Conservation (phyloP, 805 yeast genomes). For the Candida maltosa region DNA sequence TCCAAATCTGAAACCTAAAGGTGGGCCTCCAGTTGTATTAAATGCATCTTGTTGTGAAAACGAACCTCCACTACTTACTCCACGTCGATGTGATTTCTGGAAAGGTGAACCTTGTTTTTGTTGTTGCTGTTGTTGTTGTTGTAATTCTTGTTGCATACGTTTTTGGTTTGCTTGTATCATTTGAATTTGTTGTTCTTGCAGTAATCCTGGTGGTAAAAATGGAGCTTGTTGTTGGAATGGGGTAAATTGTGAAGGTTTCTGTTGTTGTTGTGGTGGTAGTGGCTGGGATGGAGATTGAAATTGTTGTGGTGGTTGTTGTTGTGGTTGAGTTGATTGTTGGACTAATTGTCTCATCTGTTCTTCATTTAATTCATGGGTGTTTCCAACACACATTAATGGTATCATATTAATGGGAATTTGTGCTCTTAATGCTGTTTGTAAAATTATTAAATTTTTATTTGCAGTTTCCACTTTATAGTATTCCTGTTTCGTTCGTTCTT, state of each 20-base stretch:
- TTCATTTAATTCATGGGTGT: conserved; percentile 14
- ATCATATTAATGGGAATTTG: conserved; percentile 65
- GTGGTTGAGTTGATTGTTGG: conserved; percentile 4
- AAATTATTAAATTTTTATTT: conserved; percentile 55
- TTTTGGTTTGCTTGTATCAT: conserved; percentile 5
- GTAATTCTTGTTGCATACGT: background rate
- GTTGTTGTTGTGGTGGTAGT: conserved; percentile 11
- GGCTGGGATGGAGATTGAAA: conserved; percentile 7
- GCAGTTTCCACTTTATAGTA: conserved; percentile 64
- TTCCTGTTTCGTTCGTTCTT: conserved; percentile 81
- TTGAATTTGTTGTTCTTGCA: conserved; percentile 7
- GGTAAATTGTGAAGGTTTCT: conserved; percentile 5
- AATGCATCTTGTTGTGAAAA: conserved; percentile 15
- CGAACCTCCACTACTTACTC: background rate
- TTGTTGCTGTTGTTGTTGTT: conserved; percentile 2
- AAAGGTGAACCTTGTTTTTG: conserved; percentile 8
- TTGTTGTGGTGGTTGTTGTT: conserved; percentile 6
- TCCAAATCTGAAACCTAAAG: conserved; percentile 35
- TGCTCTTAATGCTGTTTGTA: conserved; percentile 56
- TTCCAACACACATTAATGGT: conserved; percentile 53
- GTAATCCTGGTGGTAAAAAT: too few species aligned
- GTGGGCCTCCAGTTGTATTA: conserved; percentile 30
- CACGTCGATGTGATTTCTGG: background rate
- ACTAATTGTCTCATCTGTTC: conserved; percentile 5
- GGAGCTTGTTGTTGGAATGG: conserved; percentile 1